phyloP scores from a whole-genome alignment of 2,329 filamentous ascomycete species.

The Aspergillus pseudoviridinutans region DNA sequence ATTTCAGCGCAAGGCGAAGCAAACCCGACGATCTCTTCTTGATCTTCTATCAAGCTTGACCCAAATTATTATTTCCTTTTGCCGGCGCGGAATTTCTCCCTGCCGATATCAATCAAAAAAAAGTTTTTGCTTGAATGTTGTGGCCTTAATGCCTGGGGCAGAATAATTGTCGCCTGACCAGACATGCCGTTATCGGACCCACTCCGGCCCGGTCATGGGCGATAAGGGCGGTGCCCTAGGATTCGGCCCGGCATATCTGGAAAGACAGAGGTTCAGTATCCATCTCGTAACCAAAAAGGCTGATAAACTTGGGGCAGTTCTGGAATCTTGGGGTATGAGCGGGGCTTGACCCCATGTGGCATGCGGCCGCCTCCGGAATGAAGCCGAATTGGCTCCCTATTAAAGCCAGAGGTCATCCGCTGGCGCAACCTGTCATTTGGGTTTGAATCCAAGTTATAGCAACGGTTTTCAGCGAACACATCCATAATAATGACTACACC shows the following conservation, averaged over 20 bases:
- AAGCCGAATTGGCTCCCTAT: not conserved
- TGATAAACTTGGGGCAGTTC: conserved; percentile 6
- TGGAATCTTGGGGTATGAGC: not conserved
- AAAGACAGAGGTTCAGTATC: not conserved
- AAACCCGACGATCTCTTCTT: conserved; percentile 10
- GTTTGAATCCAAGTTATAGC: not conserved
- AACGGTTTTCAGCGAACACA: conserved; percentile 5
- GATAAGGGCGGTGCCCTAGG: conserved; percentile 11
- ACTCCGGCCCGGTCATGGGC: conserved; percentile 6
- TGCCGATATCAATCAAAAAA: conserved; percentile 17
- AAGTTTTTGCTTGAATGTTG: conserved; percentile 2
- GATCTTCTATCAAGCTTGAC: conserved; percentile 15
- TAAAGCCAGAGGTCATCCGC: not conserved
- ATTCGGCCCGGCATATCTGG: not conserved
- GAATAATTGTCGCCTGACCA: not conserved
- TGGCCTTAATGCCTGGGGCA: conserved; percentile 15
- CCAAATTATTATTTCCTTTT: conserved; percentile 33
- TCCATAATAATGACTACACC: conserved; percentile 22
- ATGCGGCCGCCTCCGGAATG: not conserved
- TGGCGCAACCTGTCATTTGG: not conserved
- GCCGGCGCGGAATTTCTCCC: conserved; percentile 24
- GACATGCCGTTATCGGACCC: not conserved
- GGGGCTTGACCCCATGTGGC: not conserved
- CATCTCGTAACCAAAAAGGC: conserved; percentile 5
- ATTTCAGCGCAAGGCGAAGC: conserved; percentile 9